phyloP scores from a whole-genome alignment of 148 eudicot species.

The Euryodendron excelsum region DNA sequence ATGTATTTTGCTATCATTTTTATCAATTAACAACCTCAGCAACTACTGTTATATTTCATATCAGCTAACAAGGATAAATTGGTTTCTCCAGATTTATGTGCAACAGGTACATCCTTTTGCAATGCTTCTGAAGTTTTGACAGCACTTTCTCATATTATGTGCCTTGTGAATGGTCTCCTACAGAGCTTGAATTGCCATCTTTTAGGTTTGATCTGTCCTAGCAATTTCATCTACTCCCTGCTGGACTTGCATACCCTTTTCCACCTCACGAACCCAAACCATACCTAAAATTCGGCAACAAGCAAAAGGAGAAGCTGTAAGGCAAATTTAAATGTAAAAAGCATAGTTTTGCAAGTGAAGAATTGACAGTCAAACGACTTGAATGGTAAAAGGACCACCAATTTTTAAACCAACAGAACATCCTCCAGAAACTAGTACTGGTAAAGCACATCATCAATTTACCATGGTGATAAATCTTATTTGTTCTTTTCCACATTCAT shows the following conservation, averaged over 20 bases:
- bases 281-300: constrained; percentile 45
- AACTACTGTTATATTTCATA: neutral
- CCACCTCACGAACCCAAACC: constrained; percentile 95
- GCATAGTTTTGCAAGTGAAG: neutral
- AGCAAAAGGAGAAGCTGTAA: neutral
- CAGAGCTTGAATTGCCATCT: constrained; percentile 65
- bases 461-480: neutral
- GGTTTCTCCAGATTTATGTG: constrained; percentile 16
- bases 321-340: neutral
- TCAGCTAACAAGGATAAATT: neutral
- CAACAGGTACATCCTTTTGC: constrained; percentile 30
- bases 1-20: neutral
- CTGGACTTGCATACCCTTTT: constrained; percentile 72
- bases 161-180: constrained; percentile 50
- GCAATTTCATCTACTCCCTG: constrained; percentile 79
- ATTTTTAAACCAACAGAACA: neutral
- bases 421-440: neutral
- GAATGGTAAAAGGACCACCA: neutral
- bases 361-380: neutral
- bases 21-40: neutral
- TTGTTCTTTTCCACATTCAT: neutral
- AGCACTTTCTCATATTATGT: constrained; percentile 35
- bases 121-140: constrained; percentile 41
- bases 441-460: neutral
- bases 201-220: constrained; percentile 76